These are phyloP conservation scores for Thalassiosira livingstoniorum DNA, from an alignment of 352 stramenopile genomes.

Conservation along the genomic window DNA sequence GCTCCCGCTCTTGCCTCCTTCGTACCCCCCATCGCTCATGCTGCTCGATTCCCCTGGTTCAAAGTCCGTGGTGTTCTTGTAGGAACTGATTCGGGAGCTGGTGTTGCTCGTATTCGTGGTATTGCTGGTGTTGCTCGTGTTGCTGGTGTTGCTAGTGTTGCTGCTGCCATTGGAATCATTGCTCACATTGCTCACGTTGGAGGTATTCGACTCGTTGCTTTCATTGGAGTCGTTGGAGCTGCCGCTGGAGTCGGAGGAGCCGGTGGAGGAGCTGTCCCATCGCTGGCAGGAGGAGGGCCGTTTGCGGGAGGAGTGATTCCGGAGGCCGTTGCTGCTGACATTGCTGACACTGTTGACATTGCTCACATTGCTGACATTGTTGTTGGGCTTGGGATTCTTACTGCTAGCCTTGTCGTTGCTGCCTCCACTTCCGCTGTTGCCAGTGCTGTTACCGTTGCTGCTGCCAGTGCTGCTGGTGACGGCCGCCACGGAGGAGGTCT, in stretches of 20 bases:
- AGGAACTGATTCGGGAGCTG: neutral
- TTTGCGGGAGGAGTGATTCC: neutral
- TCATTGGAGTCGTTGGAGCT: too few species aligned
- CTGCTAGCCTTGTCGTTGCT: neutral
- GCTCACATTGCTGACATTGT: neutral
- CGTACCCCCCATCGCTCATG: slow-evolving; percentile 9
- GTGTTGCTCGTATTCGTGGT: neutral
- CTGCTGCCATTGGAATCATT: too few species aligned
- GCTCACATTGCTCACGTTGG: too few species aligned
- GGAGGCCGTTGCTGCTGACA: neutral
- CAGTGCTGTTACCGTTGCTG: slow-evolving; percentile 2
- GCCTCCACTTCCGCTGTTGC: neutral
- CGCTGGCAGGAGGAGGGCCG: neutral
- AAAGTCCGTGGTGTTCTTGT: neutral
- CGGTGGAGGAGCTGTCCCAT: neutral
- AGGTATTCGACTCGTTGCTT: too few species aligned
- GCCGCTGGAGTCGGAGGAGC: too few species aligned
- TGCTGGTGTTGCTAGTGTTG: too few species aligned
- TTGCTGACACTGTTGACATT: neutral
- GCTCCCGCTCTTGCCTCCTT: slow-evolving; percentile 1
- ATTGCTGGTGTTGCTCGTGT: too few species aligned
- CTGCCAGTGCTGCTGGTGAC: neutral
- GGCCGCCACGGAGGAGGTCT: too few species aligned
- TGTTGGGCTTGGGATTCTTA: neutral
- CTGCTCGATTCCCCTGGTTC: slow-evolving; percentile 2